Evolutionary conservation across 495 filamentous ascomycete genomes (phyloP).

Genomic region (Clohesyomyces aquaticus): DNA sequence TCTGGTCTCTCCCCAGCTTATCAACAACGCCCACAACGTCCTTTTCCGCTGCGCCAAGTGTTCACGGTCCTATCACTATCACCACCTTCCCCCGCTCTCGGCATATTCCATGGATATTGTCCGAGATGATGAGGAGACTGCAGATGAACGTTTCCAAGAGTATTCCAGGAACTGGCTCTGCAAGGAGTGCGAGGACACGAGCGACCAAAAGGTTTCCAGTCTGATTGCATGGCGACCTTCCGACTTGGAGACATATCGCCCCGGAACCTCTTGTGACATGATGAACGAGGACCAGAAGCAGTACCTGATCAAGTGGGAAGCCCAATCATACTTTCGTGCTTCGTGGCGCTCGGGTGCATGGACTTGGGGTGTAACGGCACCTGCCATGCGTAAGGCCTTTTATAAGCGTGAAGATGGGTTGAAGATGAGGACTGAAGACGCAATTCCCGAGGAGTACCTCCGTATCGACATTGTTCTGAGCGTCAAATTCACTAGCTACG

Average conservation of each 20-base stretch:
- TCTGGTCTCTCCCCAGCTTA: slow-evolving; percentile 58
- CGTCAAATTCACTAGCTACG: slow-evolving; percentile 64
- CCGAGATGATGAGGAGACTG: slow-evolving; percentile 49
- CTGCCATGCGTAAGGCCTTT: slow-evolving; percentile 73
- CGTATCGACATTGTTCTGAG: slow-evolving; percentile 87
- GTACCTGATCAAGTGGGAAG: slow-evolving; percentile 88
- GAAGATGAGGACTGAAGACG: slow-evolving; percentile 72
- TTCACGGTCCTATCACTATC: slow-evolving; percentile 77
- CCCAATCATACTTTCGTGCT: slow-evolving; percentile 75
- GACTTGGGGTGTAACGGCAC: slow-evolving; percentile 74
- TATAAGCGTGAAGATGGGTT: slow-evolving; percentile 68
- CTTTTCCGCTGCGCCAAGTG: slow-evolving; percentile 80
- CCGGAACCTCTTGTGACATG: slow-evolving; percentile 56
- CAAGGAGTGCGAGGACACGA: slow-evolving; percentile 65
- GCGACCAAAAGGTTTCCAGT: slow-evolving; percentile 61
- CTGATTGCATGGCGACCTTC: slow-evolving; percentile 86
- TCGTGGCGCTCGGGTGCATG: slow-evolving; percentile 87
- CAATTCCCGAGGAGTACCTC: slow-evolving; percentile 81
- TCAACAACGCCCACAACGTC: slow-evolving; percentile 76
- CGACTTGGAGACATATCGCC: slow-evolving; percentile 54
- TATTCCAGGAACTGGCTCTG: slow-evolving; percentile 75
- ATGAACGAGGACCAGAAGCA: slow-evolving; percentile 74
- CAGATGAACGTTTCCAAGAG: slow-evolving; percentile 58
- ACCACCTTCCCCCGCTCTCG: slow-evolving; percentile 67
- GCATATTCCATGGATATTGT: slow-evolving; percentile 45